Evolutionary conservation across 345 rosid genomes (phyloP), one percentile per base, ranked within the genome.

Genomic region (Tarenaya hassleriana): DNA sequence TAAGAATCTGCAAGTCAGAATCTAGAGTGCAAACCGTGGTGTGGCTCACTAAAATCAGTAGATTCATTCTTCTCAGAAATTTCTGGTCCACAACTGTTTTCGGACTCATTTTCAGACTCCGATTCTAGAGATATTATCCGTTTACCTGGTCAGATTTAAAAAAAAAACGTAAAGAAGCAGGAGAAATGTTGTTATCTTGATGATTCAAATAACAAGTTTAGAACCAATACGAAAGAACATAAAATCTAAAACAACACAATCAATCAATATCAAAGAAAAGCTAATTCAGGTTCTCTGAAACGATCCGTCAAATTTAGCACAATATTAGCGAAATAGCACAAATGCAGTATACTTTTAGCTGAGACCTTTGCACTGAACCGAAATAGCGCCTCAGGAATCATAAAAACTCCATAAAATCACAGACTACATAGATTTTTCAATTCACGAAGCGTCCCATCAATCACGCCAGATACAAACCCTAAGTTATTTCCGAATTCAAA

Each of bases 121-220:
- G 88, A 77, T 56, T 82, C 95, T 68, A 91, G 68, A 63, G 79
- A 72, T 50, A 84, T 66, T 49, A 77, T 48, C 41, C 81, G 67
- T 58, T 71, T 72, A 27, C 74, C 95, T 84, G 71, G 56, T 64
- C 16, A 48, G 0, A 47, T 40, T 32, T 50, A 21, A 38, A 48
- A 24, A 24, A 13, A 0, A 8, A 39, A 54, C 60, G 31, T 34
- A 1, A 33, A 40, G 5, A 48, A 41, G 20, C 29, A 58, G 8
- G 14, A 4, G 7, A 19, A 14, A 6, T 12, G 1, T 19, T 14
- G 56, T 33, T 33, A 31, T 4, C 43, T 10, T n/a, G 33, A 52
- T 37, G 9, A 34, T 18, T 16, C 24, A 27, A 52, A 10, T 39
- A 27, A 53, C 2, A 24, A 24, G 5, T 24, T 24, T 2, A 24